Base-by-base conservation (phyloP, 495 filamentous ascomycete species). In the Bacidia gigantensis region DNA sequence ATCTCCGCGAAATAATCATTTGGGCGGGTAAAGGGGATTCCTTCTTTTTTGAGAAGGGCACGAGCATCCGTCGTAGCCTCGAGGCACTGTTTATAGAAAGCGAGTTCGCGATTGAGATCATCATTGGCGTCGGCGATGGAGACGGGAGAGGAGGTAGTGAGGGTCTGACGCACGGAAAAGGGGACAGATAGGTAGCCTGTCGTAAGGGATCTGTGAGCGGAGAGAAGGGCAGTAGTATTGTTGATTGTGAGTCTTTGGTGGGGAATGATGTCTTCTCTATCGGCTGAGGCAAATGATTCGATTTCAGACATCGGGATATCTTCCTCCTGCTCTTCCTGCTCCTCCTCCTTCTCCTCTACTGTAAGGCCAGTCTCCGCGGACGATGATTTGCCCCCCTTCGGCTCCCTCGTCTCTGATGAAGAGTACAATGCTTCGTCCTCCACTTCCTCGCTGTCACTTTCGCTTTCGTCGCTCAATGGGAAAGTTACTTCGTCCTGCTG, bases 1-100 rank as follows among this genome's bases (percentile, higher is more conserved):
- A 95, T 98, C 75, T 98, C 92, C 23, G 92, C 92, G 60, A 98
- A 97, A 71, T 93, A 98, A 67, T 98, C 92, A 26, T 75, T 79
- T 7, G 92, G 92, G 3, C 92, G 78, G 3, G 86, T 82, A 70
- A 97, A 97, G 7, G 82, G 79, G 7, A 88, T 72, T 29, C 82
- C 83, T 64, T 93, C 88, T 60, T 83, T 84, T 67, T 84, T 84
- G 40, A 98, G 76, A 29, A 80, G 66, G 3, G 69, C 66, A 43
- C 89, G 82, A 12, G 78, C 92, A 46, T 79, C 65, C 44, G 79
- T 76, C 3, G 80, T 88, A 2, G 87, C 87, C 23, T 83, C 75
- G 44, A 94, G 81, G 49, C 84, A 84, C 68, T 95, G 87, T 65
- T 86, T 83, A 74, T 94, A 90, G 76, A 98, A 95, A 42, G 87